Base-by-base conservation (phyloP, 2,329 filamentous ascomycete species). In the Clonostachys byssicola region DNA sequence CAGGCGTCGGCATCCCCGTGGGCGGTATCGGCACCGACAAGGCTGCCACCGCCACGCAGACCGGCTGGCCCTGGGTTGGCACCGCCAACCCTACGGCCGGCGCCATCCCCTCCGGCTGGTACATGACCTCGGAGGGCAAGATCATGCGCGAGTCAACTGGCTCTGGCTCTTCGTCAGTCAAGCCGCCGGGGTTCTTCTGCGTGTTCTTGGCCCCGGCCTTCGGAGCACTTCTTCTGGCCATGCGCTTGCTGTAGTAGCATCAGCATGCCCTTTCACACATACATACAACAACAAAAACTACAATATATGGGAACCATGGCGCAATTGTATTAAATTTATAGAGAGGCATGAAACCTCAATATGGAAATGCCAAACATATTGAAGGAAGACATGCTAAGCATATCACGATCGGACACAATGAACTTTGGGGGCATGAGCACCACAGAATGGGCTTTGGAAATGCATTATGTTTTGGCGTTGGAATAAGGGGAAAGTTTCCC, bases 51-150 rank as follows among this genome's bases (percentile, higher is more conserved):
- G 67, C 70, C 35, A 81, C 77, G 5, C 79, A 78, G 54, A 83
- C 81, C 9, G 78, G 80, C 43, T 88, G 80, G 75, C 86, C 86
- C 18, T 90, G 86, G 86, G 78, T 83, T 33, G 73, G 76, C 42
- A 69, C 68, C 47, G 69, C 78, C 47, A 75, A 75, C 6, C 74
- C 23, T 74, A 13, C 79, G 12, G 70, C 71, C 33, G 71, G 77
- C 5, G 67, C 73, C 52, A 81, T 95, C 49, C 90, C 92, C 39
- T 81, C 77, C 58, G 89, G 88, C 50, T 96, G 89, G 89, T 79
- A 84, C 51, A 88, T 94, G 68, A 89, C 85, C 44, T 75, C 83
- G 51, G 80, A 83, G 56, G 89, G 89, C 62, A 92, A 92, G 73
- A 83, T 94, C 58, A 76, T 90, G 60, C 88, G 88, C 61, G 40